Evolutionary conservation across 306 rosid genomes (phyloP).

Genomic region (Cucurbita ficifolia): DNA sequence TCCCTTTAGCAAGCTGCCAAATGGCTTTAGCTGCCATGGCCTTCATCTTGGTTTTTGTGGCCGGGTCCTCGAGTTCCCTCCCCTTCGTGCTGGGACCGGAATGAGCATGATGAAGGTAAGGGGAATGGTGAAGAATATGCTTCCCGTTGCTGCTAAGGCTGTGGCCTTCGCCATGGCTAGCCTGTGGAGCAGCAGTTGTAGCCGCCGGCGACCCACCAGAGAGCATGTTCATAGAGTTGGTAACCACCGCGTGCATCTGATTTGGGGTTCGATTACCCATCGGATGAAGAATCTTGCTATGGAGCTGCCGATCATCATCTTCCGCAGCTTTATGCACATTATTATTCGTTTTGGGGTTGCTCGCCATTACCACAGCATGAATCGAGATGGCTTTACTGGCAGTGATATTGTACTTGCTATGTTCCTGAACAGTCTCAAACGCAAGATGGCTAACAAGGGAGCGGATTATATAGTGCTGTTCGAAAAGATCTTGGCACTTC

Average conservation of each 20-base stretch:
- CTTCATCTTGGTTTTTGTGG: constrained; percentile 59
- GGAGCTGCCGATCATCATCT: constrained; percentile 15
- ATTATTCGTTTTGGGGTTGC: constrained; percentile 5
- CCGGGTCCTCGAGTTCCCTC: constrained; percentile 58
- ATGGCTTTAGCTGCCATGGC: constrained; percentile 89
- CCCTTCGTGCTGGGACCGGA: constrained; percentile 52
- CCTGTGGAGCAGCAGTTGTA: constrained; percentile 15
- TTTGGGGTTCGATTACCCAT: constrained; percentile 30
- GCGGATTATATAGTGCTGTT: constrained; percentile 62
- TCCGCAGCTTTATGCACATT: constrained; percentile 5
- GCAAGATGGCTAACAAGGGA: constrained; percentile 82
- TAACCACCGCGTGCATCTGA: constrained; percentile 51
- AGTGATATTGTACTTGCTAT: constrained; percentile 59
- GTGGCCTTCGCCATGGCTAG: constrained; percentile 8
- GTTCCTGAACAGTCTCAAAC: constrained; percentile 78
- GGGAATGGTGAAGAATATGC: constrained; percentile 21
- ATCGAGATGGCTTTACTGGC: constrained; percentile 49
- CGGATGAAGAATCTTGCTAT: constrained; percentile 30
- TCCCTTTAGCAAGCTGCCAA: constrained; percentile 56
- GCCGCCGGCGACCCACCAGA: constrained; percentile 12
- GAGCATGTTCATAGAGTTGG: constrained; percentile 44
- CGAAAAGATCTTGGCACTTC: constrained; percentile 73
- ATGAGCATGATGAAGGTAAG: constrained; percentile 23
- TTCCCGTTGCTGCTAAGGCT: constrained; percentile 20
- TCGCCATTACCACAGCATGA: constrained; percentile 66